A percentile compares a stretch with the other conserved stretches of the same genome.
Conservation (phyloP, 169 alveolate genomes). For the Eimeria zaria region DNA sequence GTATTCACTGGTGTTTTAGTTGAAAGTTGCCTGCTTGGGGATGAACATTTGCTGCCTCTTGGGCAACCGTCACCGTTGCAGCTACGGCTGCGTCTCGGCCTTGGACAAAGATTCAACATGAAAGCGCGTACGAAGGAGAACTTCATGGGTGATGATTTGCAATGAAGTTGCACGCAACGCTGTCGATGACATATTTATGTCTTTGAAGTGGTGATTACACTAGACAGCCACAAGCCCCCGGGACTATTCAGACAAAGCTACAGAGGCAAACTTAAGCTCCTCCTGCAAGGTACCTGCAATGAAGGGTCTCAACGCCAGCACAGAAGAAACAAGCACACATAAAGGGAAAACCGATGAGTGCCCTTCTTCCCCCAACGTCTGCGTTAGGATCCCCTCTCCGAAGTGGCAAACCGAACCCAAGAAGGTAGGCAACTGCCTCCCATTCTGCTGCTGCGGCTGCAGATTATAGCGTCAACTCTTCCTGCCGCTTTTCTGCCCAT, state of each 20-base stretch:
- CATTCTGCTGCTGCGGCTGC: neutral
- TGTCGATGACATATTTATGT: neutral
- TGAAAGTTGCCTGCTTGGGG: neutral
- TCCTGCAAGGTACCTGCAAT: neutral
- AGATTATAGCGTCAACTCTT: too few species aligned
- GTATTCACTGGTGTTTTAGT: neutral
- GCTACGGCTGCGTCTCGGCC: neutral
- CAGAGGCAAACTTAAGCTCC: neutral
- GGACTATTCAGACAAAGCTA: neutral
- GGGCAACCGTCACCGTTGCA: neutral
- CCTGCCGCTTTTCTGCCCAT: too few species aligned
- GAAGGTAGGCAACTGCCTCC: neutral
- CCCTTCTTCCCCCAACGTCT: neutral
- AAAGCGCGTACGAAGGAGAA: neutral
- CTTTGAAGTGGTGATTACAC: neutral
- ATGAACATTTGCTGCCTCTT: neutral
- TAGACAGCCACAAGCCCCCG: neutral
- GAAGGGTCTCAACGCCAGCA: neutral
- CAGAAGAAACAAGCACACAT: neutral
- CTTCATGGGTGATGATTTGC: neutral
- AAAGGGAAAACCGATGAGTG: neutral
- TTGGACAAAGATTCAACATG: neutral
- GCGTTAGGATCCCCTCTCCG: neutral
- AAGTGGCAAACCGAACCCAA: neutral
- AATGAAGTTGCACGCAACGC: neutral